Conservation (phyloP, 192 early-diverging fungal genomes). For the Phlyctochytrium bullatum region DNA sequence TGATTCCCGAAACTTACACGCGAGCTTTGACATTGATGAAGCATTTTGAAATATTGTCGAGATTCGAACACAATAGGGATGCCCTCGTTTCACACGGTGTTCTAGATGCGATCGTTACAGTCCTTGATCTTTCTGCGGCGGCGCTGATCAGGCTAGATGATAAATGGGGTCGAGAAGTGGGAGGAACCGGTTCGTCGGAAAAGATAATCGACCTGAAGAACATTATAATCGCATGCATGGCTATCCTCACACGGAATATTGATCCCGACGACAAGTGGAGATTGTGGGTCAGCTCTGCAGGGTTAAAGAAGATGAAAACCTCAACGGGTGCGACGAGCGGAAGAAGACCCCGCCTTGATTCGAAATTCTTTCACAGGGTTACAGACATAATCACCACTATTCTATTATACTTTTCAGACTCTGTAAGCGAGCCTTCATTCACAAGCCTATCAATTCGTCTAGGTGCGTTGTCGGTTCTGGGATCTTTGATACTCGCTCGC, state of each 20-base stretch:
- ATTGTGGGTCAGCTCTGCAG: background rate
- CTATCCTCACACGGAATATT: background rate
- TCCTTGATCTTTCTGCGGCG: constrained; percentile 11
- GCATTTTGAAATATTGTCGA: constrained; percentile 35
- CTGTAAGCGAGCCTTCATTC: background rate
- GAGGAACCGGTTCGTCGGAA: background rate
- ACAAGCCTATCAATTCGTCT: background rate
- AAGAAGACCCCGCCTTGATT: background rate
- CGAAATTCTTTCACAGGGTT: constrained; percentile 6
- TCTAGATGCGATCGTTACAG: background rate
- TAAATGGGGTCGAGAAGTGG: background rate
- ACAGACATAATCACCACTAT: constrained; percentile 2
- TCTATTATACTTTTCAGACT: background rate
- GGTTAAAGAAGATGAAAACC: background rate
- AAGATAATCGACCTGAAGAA: constrained; percentile 9
- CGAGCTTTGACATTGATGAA: constrained; percentile 1
- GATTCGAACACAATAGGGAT: constrained; percentile 30
- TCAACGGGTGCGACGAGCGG: background rate
- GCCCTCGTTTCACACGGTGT: constrained; percentile 25
- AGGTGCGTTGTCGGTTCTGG: background rate
- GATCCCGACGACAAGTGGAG: background rate
- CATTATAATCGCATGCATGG: background rate
- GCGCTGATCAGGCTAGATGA: background rate
- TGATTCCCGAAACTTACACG: background rate
- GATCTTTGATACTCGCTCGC: background rate